A percentile compares a stretch with the other conserved stretches of the same genome.
These are phyloP conservation scores for Curvularia hawaiiensis DNA, from an alignment of 2,329 filamentous ascomycete species.

Conservation along the genomic window DNA sequence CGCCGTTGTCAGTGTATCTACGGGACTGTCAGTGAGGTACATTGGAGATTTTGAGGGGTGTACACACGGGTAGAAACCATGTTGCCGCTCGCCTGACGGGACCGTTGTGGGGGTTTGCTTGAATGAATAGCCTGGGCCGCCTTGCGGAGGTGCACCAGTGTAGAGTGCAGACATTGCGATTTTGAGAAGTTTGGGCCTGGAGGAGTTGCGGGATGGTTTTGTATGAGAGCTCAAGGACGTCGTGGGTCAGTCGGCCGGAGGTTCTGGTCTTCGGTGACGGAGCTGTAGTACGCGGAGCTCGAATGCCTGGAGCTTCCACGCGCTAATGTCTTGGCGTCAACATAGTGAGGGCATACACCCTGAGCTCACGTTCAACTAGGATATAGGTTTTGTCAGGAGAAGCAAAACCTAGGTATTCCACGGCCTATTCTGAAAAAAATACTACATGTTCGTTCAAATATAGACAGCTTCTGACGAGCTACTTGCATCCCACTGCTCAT, in stretches of 20 bases:
- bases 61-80: constrained; percentile 89
- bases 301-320: constrained; percentile 22
- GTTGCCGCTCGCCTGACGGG: constrained; percentile 63
- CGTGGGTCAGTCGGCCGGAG: constrained; percentile 18
- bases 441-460: not conserved
- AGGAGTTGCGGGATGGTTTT: constrained; percentile 4
- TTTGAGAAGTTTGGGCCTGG: not conserved
- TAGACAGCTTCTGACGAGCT: not conserved
- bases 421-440: no score
- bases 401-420: no score
- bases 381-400: not conserved
- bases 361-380: not conserved
- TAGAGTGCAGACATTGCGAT: constrained; percentile 60
- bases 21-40: constrained; percentile 20
- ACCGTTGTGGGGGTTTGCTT: constrained; percentile 55
- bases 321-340: constrained; percentile 16
- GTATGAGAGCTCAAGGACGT: constrained; percentile 18
- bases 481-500: not conserved
- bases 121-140: constrained; percentile 66
- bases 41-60: constrained; percentile 2
- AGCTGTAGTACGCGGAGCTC: constrained; percentile 37
- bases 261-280: constrained; percentile 27
- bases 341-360: constrained; percentile 11
- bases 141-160: constrained; percentile 55
- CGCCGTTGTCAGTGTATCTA: constrained; percentile 97